Evolutionary conservation across 257 asterid species (phyloP).

Genomic region (Solanum appendiculatum): DNA sequence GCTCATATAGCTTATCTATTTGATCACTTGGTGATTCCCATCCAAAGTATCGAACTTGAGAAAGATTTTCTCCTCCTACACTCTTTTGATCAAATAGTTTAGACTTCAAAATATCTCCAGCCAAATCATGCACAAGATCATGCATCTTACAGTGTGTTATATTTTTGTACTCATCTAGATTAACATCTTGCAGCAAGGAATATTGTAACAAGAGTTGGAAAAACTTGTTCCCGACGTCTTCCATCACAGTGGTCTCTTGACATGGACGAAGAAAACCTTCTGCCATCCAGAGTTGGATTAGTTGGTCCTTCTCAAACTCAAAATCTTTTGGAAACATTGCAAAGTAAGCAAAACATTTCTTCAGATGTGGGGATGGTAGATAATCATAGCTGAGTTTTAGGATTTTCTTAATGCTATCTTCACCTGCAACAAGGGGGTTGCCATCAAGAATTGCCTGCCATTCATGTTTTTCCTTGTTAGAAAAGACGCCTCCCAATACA

Average conservation of each 20-base stretch:
- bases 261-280: slow-evolving; percentile 1
- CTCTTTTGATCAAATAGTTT: background rate
- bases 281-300: slow-evolving; percentile 27
- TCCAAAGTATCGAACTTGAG: background rate
- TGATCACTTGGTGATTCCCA: background rate
- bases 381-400: slow-evolving; percentile 13
- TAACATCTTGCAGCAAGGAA: slow-evolving; percentile 11
- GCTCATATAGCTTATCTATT: background rate
- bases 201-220: background rate
- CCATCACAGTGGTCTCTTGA: background rate
- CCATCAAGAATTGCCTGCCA: slow-evolving; percentile 1
- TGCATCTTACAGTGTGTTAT: slow-evolving; percentile 12
- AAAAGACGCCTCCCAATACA: background rate
- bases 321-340: slow-evolving; percentile 13
- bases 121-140: slow-evolving; percentile 23
- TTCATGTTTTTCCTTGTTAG: background rate
- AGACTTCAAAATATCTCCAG: background rate
- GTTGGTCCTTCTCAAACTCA: background rate
- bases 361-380: slow-evolving; percentile 6
- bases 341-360: slow-evolving; percentile 12
- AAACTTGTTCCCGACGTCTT: slow-evolving; percentile 5
- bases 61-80: background rate
- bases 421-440: background rate
- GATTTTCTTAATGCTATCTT: background rate
- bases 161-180: background rate